phyloP scores from a whole-genome alignment of 1,284 basidiomycete species.

The Clitocybe nebularis region DNA sequence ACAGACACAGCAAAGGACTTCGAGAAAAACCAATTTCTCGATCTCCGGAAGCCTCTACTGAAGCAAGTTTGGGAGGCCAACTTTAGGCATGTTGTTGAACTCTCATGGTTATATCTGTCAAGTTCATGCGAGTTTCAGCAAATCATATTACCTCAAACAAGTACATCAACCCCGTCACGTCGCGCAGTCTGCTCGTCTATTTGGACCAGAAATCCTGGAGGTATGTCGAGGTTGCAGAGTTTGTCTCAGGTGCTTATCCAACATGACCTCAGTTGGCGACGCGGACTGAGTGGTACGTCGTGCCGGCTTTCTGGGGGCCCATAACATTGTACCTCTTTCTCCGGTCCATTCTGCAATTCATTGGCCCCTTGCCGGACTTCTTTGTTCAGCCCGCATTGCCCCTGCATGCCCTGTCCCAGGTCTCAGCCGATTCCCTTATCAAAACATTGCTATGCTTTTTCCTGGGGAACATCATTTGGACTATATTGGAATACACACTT shows the following conservation, averaged over 20 bases:
- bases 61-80: constrained; percentile 82
- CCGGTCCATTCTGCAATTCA: constrained; percentile 83
- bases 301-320: constrained; percentile 90
- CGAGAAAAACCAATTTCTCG: constrained; percentile 89
- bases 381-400: constrained; percentile 52
- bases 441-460: constrained; percentile 68
- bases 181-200: constrained; percentile 82
- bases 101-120: not conserved
- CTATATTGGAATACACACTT: constrained; percentile 90
- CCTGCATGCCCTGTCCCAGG: constrained; percentile 37
- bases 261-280: constrained; percentile 62
- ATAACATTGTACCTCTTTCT: constrained; percentile 81
- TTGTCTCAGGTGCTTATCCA: not conserved
- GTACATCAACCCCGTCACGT: constrained; percentile 96
- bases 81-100: constrained; percentile 53
- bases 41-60: constrained; percentile 84
- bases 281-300: constrained; percentile 91
- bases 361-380: constrained; percentile 57
- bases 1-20: constrained; percentile 79
- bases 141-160: constrained; percentile 94
- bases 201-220: constrained; percentile 83
- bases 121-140: constrained; percentile 43
- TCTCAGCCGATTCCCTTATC: constrained; percentile 43
- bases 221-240: constrained; percentile 30
- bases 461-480: constrained; percentile 89